Percentiles rank a stretch among this genome's conserved stretches.
These are phyloP conservation scores for Syzygium oleosum DNA, from an alignment of 345 rosid genomes.

Conservation along the genomic window DNA sequence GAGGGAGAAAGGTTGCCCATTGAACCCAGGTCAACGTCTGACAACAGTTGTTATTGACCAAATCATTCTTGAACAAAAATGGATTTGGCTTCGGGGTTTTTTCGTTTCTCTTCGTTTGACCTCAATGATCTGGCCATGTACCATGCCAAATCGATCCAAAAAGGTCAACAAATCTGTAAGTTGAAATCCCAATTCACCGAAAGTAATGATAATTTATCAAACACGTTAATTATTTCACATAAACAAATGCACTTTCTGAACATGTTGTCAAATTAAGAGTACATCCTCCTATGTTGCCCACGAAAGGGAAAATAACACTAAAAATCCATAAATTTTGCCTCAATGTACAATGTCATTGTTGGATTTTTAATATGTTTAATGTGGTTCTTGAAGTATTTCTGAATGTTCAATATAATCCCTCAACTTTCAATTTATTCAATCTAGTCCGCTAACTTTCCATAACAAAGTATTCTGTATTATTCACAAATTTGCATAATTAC, in stretches of 20 bases:
- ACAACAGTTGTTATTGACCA: neutral
- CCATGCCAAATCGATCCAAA: neutral
- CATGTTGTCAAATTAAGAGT: neutral
- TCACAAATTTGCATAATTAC: neutral
- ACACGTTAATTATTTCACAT: neutral
- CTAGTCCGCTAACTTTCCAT: rapidly evolving
- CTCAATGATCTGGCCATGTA: neutral
- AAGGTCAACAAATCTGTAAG: neutral
- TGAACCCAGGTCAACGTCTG: neutral
- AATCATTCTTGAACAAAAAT: no score
- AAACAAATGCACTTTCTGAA: neutral
- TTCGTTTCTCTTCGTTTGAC: neutral
- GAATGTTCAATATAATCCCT: no score
- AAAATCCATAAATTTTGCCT: neutral
- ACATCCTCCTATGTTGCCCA: neutral
- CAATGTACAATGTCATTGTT: rapidly evolving
- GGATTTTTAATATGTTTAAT: neutral
- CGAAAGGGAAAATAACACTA: neutral
- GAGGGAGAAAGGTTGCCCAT: neutral
- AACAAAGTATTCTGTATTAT: neutral
- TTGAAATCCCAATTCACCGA: neutral
- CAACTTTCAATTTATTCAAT: neutral
- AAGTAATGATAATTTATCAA: rapidly evolving
- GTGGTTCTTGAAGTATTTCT: neutral
- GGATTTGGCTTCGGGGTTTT: no score